phyloP scores from a whole-genome alignment of 345 rosid genomes.

The Adansonia digitata region DNA sequence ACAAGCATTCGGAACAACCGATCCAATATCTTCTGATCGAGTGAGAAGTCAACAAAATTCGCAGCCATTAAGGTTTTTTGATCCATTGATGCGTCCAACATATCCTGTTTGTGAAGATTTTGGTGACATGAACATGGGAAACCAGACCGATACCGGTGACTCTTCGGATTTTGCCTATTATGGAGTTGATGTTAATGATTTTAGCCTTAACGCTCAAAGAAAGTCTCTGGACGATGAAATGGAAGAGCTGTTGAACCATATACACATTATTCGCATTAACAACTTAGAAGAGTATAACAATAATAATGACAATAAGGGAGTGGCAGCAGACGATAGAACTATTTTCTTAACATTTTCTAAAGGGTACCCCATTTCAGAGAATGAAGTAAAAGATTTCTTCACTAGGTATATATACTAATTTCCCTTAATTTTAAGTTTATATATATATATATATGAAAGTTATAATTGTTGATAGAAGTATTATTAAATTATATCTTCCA shows the following conservation, averaged over 20 bases:
- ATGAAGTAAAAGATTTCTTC: not conserved
- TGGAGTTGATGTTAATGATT: not conserved
- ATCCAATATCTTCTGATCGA: too few species aligned
- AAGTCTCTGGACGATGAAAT: not conserved
- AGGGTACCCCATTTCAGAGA: constrained; percentile 2
- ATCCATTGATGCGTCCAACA: too few species aligned
- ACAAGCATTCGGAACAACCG: too few species aligned
- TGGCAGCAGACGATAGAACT: constrained; percentile 4
- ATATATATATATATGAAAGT: too few species aligned
- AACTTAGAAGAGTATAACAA: not conserved
- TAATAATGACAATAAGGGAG: too few species aligned
- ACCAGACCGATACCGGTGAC: not conserved
- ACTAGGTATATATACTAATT: not conserved
- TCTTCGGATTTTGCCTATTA: too few species aligned
- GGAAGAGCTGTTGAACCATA: not conserved
- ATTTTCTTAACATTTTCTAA: constrained; percentile 13
- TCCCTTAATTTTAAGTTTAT: too few species aligned
- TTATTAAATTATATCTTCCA: too few species aligned
- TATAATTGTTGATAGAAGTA: too few species aligned
- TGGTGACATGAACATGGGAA: not conserved
- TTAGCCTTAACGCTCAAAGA: not conserved
- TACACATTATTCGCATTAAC: not conserved
- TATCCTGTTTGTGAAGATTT: too few species aligned
- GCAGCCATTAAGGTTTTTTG: too few species aligned
- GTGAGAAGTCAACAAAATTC: too few species aligned